Conservation (phyloP, 1,284 basidiomycete genomes). For the Rugosomyces carneus region DNA sequence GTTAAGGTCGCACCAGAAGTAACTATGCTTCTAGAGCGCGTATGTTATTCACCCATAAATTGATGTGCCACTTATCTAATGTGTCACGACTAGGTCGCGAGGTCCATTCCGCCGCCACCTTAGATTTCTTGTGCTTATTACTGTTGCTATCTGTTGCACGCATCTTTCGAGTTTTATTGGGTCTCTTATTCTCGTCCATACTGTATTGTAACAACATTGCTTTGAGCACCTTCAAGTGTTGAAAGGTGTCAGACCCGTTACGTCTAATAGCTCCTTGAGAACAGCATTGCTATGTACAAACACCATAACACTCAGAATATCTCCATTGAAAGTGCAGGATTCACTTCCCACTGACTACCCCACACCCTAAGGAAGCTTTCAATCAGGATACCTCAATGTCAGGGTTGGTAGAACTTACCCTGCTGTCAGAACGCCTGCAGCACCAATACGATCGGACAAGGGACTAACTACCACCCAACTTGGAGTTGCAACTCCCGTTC, state of each 20-base stretch:
- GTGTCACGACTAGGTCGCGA: slow-evolving; percentile 47
- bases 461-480: slow-evolving; percentile 67
- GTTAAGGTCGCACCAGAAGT: slow-evolving; percentile 78
- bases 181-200: slow-evolving; percentile 42
- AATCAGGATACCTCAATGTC: not conserved
- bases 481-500: slow-evolving; percentile 69
- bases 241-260: slow-evolving; percentile 26
- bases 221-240: slow-evolving; percentile 46
- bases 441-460: slow-evolving; percentile 48
- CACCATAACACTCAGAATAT: slow-evolving; percentile 16
- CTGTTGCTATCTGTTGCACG: slow-evolving; percentile 48
- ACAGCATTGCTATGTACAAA: not conserved
- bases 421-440: slow-evolving; percentile 67
- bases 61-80: slow-evolving; percentile 8
- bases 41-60: slow-evolving; percentile 33
- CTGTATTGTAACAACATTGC: slow-evolving; percentile 73
- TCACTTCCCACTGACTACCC: slow-evolving; percentile 50
- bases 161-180: slow-evolving; percentile 31
- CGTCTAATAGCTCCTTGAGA: not conserved
- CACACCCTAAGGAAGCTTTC: slow-evolving; percentile 35
- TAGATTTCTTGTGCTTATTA: slow-evolving; percentile 56
- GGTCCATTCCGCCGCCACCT: slow-evolving; percentile 60
- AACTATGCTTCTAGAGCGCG: slow-evolving; percentile 73
- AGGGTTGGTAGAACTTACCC: slow-evolving; percentile 42
- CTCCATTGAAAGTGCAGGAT: slow-evolving; percentile 43